Percentiles rank a stretch among this genome's conserved stretches.
Conservation (phyloP, 352 stramenopile genomes). For the Globisporangium solare region DNA sequence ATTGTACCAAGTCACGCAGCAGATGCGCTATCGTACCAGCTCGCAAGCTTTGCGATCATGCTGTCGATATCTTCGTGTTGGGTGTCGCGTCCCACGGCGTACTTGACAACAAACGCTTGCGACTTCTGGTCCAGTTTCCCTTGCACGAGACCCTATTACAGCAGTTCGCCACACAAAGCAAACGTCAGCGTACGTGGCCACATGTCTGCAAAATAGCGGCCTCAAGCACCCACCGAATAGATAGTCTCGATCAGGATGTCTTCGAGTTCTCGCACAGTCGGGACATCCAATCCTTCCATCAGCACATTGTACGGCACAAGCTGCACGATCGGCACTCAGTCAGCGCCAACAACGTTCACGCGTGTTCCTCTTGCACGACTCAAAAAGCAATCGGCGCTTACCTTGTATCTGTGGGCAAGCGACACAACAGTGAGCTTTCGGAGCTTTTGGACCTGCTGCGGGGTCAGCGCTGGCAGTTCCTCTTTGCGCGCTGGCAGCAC, state of each 20-base stretch:
- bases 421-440: conserved; percentile 87
- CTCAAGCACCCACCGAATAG: conserved; percentile 63
- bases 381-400: conserved; percentile 16
- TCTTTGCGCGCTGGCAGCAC: conserved; percentile 41
- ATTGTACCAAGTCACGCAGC: too few relatives aligned
- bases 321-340: conserved; percentile 19
- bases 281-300: conserved; percentile 70
- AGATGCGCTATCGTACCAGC: conserved; percentile 42
- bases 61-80: conserved; percentile 76
- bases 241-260: conserved; percentile 93
- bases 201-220: neutral
- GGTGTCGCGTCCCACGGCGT: conserved; percentile 86
- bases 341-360: neutral
- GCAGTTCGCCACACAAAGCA: neutral
- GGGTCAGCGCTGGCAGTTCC: conserved; percentile 59
- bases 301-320: conserved; percentile 82
- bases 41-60: conserved; percentile 87
- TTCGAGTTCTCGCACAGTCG: conserved; percentile 85
- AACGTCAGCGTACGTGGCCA: neutral
- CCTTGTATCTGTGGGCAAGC: conserved; percentile 79
- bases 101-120: conserved; percentile 78
- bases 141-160: conserved; percentile 76
- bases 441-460: conserved; percentile 79
- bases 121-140: conserved; percentile 90
- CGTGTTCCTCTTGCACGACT: neutral